Evolutionary conservation across 2,329 filamentous ascomycete genomes (phyloP), one percentile per base, ranked within the genome.

Genomic region (Meredithiella fracta): DNA sequence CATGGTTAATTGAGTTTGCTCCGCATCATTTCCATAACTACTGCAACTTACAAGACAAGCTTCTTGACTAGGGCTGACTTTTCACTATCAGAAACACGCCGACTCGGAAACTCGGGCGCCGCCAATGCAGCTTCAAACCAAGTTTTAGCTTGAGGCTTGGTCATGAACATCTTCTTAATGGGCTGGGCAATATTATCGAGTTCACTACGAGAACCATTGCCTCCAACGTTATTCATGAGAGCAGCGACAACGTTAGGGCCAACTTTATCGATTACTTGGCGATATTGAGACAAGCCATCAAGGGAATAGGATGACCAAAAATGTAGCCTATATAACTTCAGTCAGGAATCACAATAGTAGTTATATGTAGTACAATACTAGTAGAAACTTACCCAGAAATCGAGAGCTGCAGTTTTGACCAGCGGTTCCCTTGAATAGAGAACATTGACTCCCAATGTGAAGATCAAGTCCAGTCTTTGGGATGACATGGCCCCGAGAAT

Each of bases 401-500:
- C 79, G 7, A 82, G 78, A 1, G 86, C 78, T 2, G 84, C 78
- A 29, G 77, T 77, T 67, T 92, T 94, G 0, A 86, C 84, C 8
- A 94, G 70, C 0, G 84, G 80, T 58, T 92, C 86, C 29, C 75
- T 79, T 11, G 82, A 83, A 47, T 82, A 76, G 5, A 94, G 69
- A 6, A 86, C 80, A 62, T 79, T 76, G 11, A 92, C 70, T 0
- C 81, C 77, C 63, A 91, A 90, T 54, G 82, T 69, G 62, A 94
- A 84, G 59, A 88, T 76, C 61, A 75, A 79, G 58, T 84, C 79
- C 1, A 84, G 72, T 9, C 75, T 72, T 1, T 76, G 72, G 9
- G 73, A 66, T 3, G 79, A 72, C n/a, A 38, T 15, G 7, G 79
- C 68, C 3, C 67, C 69, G 51, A 87, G 73, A 3, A 91, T 68